Evolutionary conservation across 2,329 filamentous ascomycete species (phyloP).

Genomic region (Fusarium sp.): DNA sequence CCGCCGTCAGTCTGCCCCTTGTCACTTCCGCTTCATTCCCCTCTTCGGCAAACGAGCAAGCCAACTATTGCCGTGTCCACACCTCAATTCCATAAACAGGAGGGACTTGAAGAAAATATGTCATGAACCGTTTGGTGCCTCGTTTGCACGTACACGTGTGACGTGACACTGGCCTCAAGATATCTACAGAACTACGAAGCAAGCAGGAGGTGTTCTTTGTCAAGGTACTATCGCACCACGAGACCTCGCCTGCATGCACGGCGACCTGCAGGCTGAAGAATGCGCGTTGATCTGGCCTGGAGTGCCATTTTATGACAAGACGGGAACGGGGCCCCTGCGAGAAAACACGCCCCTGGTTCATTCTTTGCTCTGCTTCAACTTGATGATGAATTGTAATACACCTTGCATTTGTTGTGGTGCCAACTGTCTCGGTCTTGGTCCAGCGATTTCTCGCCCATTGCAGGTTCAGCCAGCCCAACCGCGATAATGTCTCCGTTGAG

Average conservation of each 20-base stretch:
- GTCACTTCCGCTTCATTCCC: conserved; percentile 11
- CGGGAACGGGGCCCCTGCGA: conserved; percentile 31
- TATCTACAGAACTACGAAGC: neutral
- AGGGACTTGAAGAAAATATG: neutral
- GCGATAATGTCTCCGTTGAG: conserved; percentile 13
- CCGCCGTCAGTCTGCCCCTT: conserved; percentile 31
- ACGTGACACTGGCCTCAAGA: neutral
- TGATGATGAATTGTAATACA: neutral
- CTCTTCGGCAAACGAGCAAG: neutral
- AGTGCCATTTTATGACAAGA: conserved; percentile 29
- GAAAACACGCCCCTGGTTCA: conserved; percentile 29
- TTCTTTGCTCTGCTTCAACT: conserved; percentile 3
- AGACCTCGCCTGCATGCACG: conserved; percentile 46
- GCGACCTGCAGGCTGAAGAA: conserved; percentile 42
- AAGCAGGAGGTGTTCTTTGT: conserved; percentile 20
- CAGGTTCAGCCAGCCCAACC: conserved; percentile 4
- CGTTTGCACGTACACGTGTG: neutral
- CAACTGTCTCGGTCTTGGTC: conserved; percentile 17
- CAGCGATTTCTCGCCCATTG: conserved; percentile 26
- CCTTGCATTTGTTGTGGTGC: neutral
- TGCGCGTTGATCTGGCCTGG: conserved; percentile 37
- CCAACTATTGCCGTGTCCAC: neutral
- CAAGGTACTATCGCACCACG: conserved; percentile 38
- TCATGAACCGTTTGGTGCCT: neutral
- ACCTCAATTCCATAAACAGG: neutral